Evolutionary conservation across 2,329 filamentous ascomycete species (phyloP).

Genomic region (Neonectria ditissima): DNA sequence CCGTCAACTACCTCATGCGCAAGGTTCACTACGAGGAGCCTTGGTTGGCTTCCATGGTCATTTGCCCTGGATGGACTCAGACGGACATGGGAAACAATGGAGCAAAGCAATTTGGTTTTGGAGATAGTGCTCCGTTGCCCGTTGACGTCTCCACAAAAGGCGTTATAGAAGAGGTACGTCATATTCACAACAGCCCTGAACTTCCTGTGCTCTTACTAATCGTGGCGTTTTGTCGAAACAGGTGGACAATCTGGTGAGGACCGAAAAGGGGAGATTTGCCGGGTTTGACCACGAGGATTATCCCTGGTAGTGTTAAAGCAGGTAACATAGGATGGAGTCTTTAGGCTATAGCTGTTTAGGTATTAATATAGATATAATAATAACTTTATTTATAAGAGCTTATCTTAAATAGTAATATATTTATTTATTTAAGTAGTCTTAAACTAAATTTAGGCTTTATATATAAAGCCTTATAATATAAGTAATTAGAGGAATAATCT

Average conservation of each 20-base stretch:
- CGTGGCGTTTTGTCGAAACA: neutral
- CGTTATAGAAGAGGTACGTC: neutral
- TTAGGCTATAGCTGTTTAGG: no score
- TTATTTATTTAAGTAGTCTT: no score
- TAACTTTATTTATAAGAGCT: no score
- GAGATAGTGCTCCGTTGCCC: neutral
- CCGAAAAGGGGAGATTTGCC: neutral
- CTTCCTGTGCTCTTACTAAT: neutral
- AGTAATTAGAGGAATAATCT: no score
- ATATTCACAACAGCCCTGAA: neutral
- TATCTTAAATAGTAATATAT: no score
- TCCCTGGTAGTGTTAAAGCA: neutral
- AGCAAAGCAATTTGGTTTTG: neutral
- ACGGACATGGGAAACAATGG: neutral
- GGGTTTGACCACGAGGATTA: neutral
- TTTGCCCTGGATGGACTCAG: neutral
- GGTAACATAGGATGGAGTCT: no score
- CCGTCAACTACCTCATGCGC: neutral
- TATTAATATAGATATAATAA: no score
- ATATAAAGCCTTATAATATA: no score
- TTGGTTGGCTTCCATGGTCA: neutral
- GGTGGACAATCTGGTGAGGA: neutral
- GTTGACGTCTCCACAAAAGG: neutral
- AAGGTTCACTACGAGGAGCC: neutral
- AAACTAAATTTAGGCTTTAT: no score